Evolutionary conservation across 1,139 yeast species (phyloP), one percentile per base, ranked within the genome.

Genomic region (Taphrina pruni): DNA sequence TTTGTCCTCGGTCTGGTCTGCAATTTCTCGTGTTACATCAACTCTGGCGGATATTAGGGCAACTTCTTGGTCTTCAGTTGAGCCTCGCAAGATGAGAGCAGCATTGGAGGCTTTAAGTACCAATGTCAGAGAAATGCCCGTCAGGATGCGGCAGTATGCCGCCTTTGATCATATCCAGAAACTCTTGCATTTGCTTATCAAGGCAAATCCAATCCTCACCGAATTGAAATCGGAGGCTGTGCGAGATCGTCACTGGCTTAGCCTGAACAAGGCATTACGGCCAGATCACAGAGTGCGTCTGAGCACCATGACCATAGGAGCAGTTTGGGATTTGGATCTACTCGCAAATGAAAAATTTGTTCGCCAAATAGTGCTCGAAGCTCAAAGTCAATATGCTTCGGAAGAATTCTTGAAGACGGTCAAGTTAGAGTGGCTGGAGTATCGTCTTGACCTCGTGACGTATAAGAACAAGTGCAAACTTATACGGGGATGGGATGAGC

Each of bases 331-430:
- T 58, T 76, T 91, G 69, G 81, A 87, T 57, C 76, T 89, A 38
- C 52, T 74, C 0, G 72, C 79, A 0, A 85, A 90, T 77, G 85
- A 84, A 58, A 74, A 75, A 1, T 71, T 77, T 0, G 79, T 93
- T 3, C 83, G 82, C 62, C 79, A 83, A 0, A 78, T 89, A 0
- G 74, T 90, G 3, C 81, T 82, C 0, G 86, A 84, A 72, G 97
- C 98, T 0, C 85, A 85, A 71, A 89, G 90, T 32, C 98, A 94
- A 75, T 81, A 84, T 70, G 82, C 85, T 0, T 79, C 94, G 7
- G 91, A 88, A 71, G 85, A 83, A 20, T 84, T 87, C 12, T 65
- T 80, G 9, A 62, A 60, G 38, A 68, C 70, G 60, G 48, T 93
- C 12, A 73, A 76, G 12, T 78, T 75, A 2, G 75, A 76, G 12